A percentile compares a stretch with the other conserved stretches of the same genome.
Conservation (phyloP, 2,329 filamentous ascomycete species). For the Ambrosiella cleistominuta region DNA sequence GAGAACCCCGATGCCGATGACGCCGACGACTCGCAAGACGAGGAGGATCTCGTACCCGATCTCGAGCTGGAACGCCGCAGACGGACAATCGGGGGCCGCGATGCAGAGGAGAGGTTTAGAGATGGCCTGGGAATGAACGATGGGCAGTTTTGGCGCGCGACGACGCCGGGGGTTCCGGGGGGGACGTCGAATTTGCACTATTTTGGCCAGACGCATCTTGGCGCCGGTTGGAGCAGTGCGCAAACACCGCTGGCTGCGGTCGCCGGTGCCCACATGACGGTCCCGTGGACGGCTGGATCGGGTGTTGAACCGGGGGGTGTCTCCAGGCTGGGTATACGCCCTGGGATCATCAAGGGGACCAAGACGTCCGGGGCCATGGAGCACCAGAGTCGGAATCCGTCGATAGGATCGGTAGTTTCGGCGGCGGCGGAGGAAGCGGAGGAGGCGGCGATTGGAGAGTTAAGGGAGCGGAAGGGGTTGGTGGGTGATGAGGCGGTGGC, state of each 20-base stretch:
- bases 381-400: conserved; percentile 5
- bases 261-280: conserved; percentile 40
- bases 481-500: conserved; percentile 23
- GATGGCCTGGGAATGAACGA: conserved; percentile 10
- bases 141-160: conserved; percentile 7
- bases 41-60: conserved; percentile 18
- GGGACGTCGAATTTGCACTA: conserved; percentile 65
- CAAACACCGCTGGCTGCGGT: conserved; percentile 67
- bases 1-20: conserved; percentile 44
- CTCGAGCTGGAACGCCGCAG: conserved; percentile 12
- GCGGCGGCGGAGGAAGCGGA: conserved; percentile 29
- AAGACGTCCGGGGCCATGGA: conserved; percentile 1
- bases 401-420: conserved; percentile 6
- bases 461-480: conserved; percentile 15
- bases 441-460: conserved; percentile 23
- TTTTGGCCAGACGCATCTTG: conserved; percentile 56
- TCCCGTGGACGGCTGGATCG: conserved; percentile 5
- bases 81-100: conserved; percentile 13
- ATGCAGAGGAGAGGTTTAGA: conserved; percentile 14
- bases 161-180: conserved; percentile 47
- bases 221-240: conserved; percentile 52
- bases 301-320: conserved; percentile 3
- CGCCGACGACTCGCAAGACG: conserved; percentile 23
- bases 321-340: not conserved
- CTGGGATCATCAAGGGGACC: not conserved